Percentiles rank a stretch among this genome's conserved stretches.
Evolutionary conservation across 148 eudicot species (phyloP).

Genomic region (Silene uniflora): DNA sequence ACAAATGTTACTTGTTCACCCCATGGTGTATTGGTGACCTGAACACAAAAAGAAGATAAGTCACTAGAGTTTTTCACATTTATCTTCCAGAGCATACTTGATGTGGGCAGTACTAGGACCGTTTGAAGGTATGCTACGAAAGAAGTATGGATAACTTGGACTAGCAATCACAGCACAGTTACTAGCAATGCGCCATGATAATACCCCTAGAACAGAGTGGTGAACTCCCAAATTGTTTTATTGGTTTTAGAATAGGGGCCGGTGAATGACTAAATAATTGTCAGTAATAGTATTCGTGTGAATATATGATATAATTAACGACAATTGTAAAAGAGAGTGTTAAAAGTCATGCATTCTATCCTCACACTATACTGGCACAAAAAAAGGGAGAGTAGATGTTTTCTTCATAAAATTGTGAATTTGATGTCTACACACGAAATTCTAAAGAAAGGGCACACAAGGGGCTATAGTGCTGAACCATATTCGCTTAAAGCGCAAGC

Average conservation of each 20-base stretch:
- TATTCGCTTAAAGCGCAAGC: not conserved
- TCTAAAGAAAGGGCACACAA: not conserved
- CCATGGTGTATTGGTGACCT: slow-evolving; percentile 99
- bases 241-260: not conserved
- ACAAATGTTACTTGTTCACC: slow-evolving; percentile 80
- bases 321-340: too few species aligned
- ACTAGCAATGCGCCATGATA: not conserved
- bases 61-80: not conserved
- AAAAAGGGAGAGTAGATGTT: not conserved
- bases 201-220: not conserved
- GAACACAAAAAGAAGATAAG: slow-evolving; percentile 21
- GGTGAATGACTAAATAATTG: not conserved
- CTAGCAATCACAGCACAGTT: not conserved
- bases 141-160: not conserved
- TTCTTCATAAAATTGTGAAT: not conserved
- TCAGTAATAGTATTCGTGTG: not conserved
- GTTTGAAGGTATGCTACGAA: not conserved
- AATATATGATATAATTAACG: too few species aligned
- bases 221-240: not conserved
- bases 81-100: not conserved
- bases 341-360: not conserved
- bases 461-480: too few species aligned
- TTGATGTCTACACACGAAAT: not conserved
- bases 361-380: not conserved
- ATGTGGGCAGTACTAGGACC: not conserved